Evolutionary conservation across 1,139 yeast species (phyloP), one percentile per base, ranked within the genome.

Genomic region (Sugiyamaella japonica): DNA sequence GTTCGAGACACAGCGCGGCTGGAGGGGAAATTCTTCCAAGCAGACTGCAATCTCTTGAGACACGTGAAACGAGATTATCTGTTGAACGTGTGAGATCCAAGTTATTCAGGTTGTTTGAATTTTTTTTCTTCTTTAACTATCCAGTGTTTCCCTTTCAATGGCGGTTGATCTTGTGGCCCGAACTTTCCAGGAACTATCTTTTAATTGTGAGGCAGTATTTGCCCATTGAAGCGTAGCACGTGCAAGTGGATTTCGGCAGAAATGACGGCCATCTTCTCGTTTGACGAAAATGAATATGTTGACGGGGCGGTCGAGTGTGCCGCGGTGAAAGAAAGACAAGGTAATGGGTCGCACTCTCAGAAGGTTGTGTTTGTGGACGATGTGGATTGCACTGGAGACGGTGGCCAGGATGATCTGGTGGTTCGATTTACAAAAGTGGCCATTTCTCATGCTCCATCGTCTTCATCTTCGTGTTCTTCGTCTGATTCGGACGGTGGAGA

Each of bases 241-340:
- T 29, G n/a, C 7, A n/a, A n/a, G n/a, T n/a, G n/a, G 10, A 29
- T 29, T 29, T 29, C 42, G 15, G 15, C n/a, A 9, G n/a, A 8
- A 29, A 66, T 66, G 69, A 61, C 66, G 10, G 64, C 67, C 13
- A 63, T 66, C 25, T 66, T 66, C 56, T 58, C 66, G 9, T 66
- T 66, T 54, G 69, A 66, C 49, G 67, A 65, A 38, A 52, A 50
- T 9, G 65, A 62, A 25, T 49, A 52, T 50, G 56, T 53, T 36
- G 59, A 55, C 36, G 52, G 48, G 13, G 41, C 53, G 9, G 40
- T 17, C 5, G 48, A 34, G 1, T n/a, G 31, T 7, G 53, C 49
- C 10, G 23, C n/a, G 17, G 4, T 23, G 25, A 34, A 37, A n/a
- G 56, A 55, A 6, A 23, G 52, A 23, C 51, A 52, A 2, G 37